Percentiles rank a stretch among this genome's conserved stretches.
Conservation (phyloP, 305 asterid species). For the Fraxinus sp. region DNA sequence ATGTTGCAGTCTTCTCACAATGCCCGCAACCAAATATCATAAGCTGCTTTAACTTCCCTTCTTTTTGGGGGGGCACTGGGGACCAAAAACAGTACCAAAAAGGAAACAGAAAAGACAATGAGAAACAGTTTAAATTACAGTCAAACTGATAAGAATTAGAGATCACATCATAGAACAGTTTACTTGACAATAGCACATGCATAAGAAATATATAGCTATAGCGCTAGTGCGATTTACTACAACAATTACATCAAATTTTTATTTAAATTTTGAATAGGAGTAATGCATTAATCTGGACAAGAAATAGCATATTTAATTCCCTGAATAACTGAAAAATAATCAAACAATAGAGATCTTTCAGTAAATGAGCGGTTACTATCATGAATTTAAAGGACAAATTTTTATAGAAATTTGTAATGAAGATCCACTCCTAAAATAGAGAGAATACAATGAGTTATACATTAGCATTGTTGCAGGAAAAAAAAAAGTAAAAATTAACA, state of each 20-base stretch:
- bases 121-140: conserved; percentile 11
- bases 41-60: background rate
- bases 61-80: background rate
- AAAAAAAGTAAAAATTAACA: background rate
- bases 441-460: conserved; percentile 17
- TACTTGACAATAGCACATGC: background rate
- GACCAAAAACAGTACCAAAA: background rate
- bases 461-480: conserved; percentile 17
- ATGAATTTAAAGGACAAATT: conserved; percentile 1
- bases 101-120: conserved; percentile 9
- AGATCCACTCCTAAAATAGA: conserved; percentile 25
- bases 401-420: conserved; percentile 20
- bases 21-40: conserved; percentile 1
- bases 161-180: conserved; percentile 15
- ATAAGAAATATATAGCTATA: conserved; percentile 13
- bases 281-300: conserved; percentile 14
- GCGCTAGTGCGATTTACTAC: conserved; percentile 12
- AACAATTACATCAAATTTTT: conserved; percentile 23
- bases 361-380: conserved; percentile 27
- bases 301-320: conserved; percentile 3
- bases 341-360: conserved; percentile 2
- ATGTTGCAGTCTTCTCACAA: conserved; percentile 27
- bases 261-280: conserved; percentile 17
- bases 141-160: conserved; percentile 6
- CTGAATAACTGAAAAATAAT: conserved; percentile 1